Base-by-base conservation (phyloP, 768 basidiomycete genomes). In the Lactifluus volemus region DNA sequence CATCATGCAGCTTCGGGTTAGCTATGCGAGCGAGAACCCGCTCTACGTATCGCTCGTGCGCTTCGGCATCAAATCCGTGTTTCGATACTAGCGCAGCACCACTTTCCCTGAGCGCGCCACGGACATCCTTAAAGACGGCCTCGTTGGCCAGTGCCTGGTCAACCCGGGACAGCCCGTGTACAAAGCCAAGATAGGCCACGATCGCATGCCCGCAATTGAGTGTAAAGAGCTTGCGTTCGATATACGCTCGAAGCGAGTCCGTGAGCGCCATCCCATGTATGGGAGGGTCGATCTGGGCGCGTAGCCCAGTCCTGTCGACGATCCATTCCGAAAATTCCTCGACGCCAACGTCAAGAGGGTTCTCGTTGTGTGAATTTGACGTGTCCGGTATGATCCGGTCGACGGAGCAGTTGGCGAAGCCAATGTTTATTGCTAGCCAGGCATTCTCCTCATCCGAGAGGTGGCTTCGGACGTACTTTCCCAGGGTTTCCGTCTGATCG, bases 211-310 rank as follows among this genome's bases (percentile, higher is more conserved):
- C 76, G 50, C 72, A 72, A 64, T 77, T 77, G 51, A 77, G 73
- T 36, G 75, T 76, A 69, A 73, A 77, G 49, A 77, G 73, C 64
- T 77, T 77, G 61, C 76, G 73, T 65, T 77, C 74, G 65, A 76
- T 69, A 64, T 74, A 77, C 45, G 71, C 69, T 15, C 67, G 51
- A 34, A 77, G 72, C 63, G 72, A 61, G 44, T 69, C 60, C 21
- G 70, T 70, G 52, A 74, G 71, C 30, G 63, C 47, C 67, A 75
- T 70, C 52, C 73, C 75, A 25, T 62, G 58, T 36, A 70, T 66
- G 59, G 68, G 65, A 48, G 73, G 67, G 11, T 58, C 63, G 53
- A 69, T 67, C 29, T 63, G 65, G 32, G 62, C 63, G 47, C 69
- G 71, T 19, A 77, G 69, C 45, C 68, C 65, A 12, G 56, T 59